Conservation (phyloP, 2,329 filamentous ascomycete genomes). For the Rutstroemia sp. region DNA sequence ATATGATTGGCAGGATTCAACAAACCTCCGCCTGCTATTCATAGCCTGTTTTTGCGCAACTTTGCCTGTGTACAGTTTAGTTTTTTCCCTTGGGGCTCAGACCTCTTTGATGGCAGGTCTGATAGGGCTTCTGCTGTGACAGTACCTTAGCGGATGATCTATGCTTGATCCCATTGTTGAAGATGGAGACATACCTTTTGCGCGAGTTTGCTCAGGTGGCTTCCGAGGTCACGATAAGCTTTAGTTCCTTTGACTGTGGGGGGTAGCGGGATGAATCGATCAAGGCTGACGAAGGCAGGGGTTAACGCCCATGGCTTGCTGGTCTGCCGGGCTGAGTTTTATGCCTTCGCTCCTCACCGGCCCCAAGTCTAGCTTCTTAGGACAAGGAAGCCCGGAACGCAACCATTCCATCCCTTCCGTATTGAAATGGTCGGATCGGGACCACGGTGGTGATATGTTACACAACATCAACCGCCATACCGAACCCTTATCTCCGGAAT, state of each 20-base stretch:
- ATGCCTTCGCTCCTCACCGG: no score
- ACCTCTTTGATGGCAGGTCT: neutral
- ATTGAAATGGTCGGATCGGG: no score
- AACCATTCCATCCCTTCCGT: no score
- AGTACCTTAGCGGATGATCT: neutral
- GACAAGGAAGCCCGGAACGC: no score
- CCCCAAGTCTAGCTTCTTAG: no score
- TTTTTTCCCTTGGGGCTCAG: neutral
- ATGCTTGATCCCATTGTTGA: neutral
- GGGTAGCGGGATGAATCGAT: constrained; percentile 2
- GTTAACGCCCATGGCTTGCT: no score
- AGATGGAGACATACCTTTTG: neutral
- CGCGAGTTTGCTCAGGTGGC: neutral
- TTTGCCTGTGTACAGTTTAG: no score
- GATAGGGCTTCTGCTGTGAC: neutral
- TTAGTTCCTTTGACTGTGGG: neutral
- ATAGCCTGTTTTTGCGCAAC: neutral
- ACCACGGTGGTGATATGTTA: neutral
- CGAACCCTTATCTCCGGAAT: constrained; percentile 2
- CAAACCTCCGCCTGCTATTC: constrained; percentile 15
- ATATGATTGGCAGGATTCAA: constrained; percentile 3
- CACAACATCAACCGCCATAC: neutral
- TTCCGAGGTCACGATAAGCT: constrained; percentile 7
- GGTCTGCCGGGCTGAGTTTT: no score
- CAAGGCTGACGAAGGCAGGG: neutral